These are phyloP conservation scores for Auxenochlorella pyrenoidosa DNA, from an alignment of 139 green algal genomes.

Conservation along the genomic window DNA sequence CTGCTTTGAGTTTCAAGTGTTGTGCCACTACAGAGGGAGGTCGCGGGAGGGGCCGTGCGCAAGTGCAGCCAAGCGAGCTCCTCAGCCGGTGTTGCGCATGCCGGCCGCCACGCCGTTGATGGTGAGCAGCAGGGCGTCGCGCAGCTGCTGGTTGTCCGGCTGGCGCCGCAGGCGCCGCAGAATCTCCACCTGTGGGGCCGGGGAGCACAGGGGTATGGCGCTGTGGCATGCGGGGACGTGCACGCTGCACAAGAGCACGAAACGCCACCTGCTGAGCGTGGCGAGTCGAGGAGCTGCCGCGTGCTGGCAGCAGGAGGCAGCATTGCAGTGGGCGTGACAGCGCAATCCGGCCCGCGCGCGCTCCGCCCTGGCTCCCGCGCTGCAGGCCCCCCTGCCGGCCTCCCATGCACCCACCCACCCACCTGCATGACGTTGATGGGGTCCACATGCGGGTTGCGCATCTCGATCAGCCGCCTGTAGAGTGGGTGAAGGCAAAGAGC, in stretches of 20 bases:
- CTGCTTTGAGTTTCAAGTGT: too few species aligned
- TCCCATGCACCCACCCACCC: too few species aligned
- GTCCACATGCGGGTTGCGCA: slow-evolving; percentile 91
- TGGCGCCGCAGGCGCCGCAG: slow-evolving; percentile 74
- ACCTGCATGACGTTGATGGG: slow-evolving; percentile 94
- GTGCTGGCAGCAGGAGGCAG: too few species aligned
- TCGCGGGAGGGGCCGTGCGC: too few species aligned
- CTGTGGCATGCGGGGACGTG: not conserved
- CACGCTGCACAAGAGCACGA: too few species aligned
- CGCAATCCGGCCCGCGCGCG: too few species aligned
- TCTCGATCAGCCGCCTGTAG: slow-evolving; percentile 82
- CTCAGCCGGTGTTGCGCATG: slow-evolving; percentile 95
- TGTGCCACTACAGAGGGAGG: too few species aligned
- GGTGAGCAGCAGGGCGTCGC: slow-evolving; percentile 87
- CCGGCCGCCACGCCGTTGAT: slow-evolving; percentile 97
- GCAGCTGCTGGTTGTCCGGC: slow-evolving; percentile 62
- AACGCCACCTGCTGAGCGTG: too few species aligned
- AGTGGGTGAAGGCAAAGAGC: not conserved
- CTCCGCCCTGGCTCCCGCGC: too few species aligned
- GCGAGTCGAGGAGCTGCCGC: too few species aligned
- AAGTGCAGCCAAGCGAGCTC: too few species aligned
- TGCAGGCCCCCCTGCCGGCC: not conserved
- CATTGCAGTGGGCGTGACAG: too few species aligned
- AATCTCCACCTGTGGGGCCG: slow-evolving; percentile 78
- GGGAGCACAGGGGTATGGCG: not conserved